Conservation (phyloP, 2,329 filamentous ascomycete species). For the Paecilomyces dactylethromorphus region DNA sequence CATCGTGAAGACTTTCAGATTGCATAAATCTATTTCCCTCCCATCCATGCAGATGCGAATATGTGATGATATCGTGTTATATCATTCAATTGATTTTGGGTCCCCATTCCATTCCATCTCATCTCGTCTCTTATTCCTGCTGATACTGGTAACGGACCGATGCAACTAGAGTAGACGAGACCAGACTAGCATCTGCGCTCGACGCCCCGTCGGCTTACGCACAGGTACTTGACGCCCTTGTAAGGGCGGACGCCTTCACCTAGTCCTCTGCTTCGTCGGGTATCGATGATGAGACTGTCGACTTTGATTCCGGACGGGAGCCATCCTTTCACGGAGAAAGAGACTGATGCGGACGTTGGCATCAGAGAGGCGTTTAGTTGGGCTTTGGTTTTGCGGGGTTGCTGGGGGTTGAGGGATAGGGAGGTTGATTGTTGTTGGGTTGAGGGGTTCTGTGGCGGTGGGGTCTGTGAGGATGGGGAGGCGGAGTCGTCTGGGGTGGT, state of each 20-base stretch:
- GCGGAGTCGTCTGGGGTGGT: conserved; percentile 14
- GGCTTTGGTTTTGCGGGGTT: conserved; percentile 29
- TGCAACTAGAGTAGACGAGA: conserved; percentile 10
- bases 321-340: conserved; percentile 57
- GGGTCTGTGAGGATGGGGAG: conserved; percentile 7
- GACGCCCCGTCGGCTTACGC: conserved; percentile 55
- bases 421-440: conserved; percentile 8
- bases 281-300: conserved; percentile 55
- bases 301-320: conserved; percentile 59
- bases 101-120: neutral
- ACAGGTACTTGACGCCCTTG: conserved; percentile 97
- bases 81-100: neutral
- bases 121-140: too few relatives aligned
- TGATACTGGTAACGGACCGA: too few relatives aligned
- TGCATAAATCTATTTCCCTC: too few relatives aligned
- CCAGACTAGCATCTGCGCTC: conserved; percentile 32
- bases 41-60: too few relatives aligned
- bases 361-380: conserved; percentile 70
- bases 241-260: conserved; percentile 88
- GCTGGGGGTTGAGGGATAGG: conserved; percentile 16
- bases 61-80: neutral
- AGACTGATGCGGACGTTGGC: conserved; percentile 70
- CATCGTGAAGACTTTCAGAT: too few relatives aligned
- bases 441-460: conserved; percentile 8
- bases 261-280: conserved; percentile 76